Percentiles rank a stretch among this genome's conserved stretches.
phyloP scores from a whole-genome alignment of 176 grass and related monocot genomes.

The Cenchrus americanus region DNA sequence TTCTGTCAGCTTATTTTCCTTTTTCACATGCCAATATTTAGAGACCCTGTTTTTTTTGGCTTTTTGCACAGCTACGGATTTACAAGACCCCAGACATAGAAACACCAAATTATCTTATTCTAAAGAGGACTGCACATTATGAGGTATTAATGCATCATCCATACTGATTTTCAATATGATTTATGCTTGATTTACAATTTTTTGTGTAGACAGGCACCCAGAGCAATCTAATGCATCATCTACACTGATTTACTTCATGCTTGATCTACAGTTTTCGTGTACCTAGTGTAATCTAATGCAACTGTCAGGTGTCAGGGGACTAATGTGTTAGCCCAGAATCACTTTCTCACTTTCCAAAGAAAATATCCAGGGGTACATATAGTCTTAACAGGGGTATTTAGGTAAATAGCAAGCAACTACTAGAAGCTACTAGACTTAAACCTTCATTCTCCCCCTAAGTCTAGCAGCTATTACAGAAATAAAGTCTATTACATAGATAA shows the following conservation, averaged over 20 bases:
- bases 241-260: neutral
- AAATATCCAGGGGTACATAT: no score
- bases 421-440: no score
- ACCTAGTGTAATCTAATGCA: neutral
- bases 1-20: slow-evolving; percentile 15
- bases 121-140: slow-evolving; percentile 82
- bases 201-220: neutral
- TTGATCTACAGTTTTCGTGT: neutral
- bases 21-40: slow-evolving; percentile 30
- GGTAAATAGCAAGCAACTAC: no score
- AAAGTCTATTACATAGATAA: no score
- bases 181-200: neutral
- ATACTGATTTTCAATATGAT: neutral
- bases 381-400: no score
- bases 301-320: no score
- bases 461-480: no score
- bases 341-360: no score
- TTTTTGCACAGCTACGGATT: slow-evolving; percentile 71
- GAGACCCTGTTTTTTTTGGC: neutral
- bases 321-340: no score
- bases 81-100: slow-evolving; percentile 94
- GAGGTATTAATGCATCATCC: slow-evolving; percentile 53
- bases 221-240: slow-evolving; percentile 2
- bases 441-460: no score
- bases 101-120: slow-evolving; percentile 83